These are phyloP conservation scores for Musa itinerans DNA, from an alignment of 176 grass and related monocot species.

Conservation along the genomic window DNA sequence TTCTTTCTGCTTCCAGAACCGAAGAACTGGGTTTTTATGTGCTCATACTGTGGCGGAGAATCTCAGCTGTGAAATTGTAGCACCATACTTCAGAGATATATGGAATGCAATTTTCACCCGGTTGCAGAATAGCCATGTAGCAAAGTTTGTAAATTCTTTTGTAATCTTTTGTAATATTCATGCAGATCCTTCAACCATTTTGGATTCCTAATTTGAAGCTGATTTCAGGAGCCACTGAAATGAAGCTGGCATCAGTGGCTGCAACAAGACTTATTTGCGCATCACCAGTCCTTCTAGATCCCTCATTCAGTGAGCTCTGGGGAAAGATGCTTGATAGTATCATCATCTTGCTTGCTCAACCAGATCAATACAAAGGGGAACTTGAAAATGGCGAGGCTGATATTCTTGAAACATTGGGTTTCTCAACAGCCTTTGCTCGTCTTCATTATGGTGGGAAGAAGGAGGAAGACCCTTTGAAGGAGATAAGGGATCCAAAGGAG, in stretches of 20 bases:
- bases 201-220: constrained; percentile 80
- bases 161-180: constrained; percentile 79
- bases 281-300: constrained; percentile 51
- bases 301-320: constrained; percentile 53
- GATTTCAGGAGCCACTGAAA: constrained; percentile 72
- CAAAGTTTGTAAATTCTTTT: constrained; percentile 76
- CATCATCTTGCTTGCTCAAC: constrained; percentile 47
- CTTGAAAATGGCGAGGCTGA: constrained; percentile 50
- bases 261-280: constrained; percentile 86
- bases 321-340: constrained; percentile 78
- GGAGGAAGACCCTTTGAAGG: constrained; percentile 83
- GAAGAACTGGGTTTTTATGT: constrained; percentile 92
- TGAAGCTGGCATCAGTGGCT: constrained; percentile 76
- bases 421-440: constrained; percentile 80
- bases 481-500: constrained; percentile 80
- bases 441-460: constrained; percentile 86
- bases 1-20: constrained; percentile 45
- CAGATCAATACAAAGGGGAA: constrained; percentile 49
- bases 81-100: constrained; percentile 58
- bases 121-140: constrained; percentile 48
- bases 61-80: constrained; percentile 64
- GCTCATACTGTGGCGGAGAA: constrained; percentile 82
- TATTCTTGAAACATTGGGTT: constrained; percentile 54
- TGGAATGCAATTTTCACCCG: constrained; percentile 65
- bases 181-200: constrained; percentile 60